Evolutionary conservation across 2,329 filamentous ascomycete genomes (phyloP).

Genomic region (Trichothecium sympodiale): DNA sequence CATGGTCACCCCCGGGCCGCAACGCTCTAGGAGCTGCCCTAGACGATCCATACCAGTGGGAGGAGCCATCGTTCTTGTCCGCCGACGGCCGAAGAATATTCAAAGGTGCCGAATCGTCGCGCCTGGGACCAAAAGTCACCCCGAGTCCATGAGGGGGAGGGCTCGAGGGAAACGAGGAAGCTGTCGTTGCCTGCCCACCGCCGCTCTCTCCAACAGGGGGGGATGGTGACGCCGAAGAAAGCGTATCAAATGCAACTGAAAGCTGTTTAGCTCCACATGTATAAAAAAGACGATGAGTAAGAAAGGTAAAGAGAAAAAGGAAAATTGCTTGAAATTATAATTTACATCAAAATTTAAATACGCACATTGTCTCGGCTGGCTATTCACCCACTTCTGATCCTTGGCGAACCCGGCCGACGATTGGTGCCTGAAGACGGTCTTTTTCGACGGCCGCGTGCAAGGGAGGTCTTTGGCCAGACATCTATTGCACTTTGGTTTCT

Average conservation of each 20-base stretch:
- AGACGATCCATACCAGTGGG: too few species aligned
- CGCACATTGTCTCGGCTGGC: conserved; percentile 22
- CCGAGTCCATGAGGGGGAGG: neutral
- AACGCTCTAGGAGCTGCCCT: neutral
- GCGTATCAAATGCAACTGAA: neutral
- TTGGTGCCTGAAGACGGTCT: conserved; percentile 25
- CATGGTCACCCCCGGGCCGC: neutral
- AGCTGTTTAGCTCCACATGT: too few species aligned
- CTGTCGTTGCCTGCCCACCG: neutral
- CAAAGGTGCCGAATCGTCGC: too few species aligned
- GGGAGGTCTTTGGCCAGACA: conserved; percentile 20
- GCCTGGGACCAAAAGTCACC: too few species aligned
- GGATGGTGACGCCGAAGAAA: too few species aligned
- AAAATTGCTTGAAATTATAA: too few species aligned
- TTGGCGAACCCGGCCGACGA: conserved; percentile 19
- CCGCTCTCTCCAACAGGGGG: too few species aligned
- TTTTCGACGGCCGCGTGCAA: conserved; percentile 21
- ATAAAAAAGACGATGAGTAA: too few species aligned
- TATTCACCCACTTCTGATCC: conserved; percentile 25
- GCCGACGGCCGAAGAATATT: neutral
- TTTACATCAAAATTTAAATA: neutral
- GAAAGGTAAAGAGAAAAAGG: conserved; percentile 9
- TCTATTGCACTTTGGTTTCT: conserved; percentile 22
- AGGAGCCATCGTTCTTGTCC: too few species aligned
- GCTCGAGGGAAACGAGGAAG: neutral